These are phyloP conservation scores for Starmerella roubikii DNA, from an alignment of 805 yeast species.

Conservation along the genomic window DNA sequence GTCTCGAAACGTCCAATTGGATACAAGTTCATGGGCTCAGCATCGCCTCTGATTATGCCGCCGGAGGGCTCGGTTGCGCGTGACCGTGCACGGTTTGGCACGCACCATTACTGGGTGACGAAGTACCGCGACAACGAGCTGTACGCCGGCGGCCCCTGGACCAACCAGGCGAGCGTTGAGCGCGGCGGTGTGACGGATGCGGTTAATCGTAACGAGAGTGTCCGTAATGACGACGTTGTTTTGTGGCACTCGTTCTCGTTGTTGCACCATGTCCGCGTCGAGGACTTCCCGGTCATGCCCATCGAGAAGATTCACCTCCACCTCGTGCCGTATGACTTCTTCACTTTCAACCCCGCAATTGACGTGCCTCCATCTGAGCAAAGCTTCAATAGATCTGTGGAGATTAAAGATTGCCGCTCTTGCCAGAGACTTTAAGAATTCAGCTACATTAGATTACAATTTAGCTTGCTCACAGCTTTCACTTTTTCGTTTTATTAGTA, in stretches of 20 bases:
- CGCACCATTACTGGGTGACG: conserved; percentile 71
- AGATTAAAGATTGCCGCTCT: conserved; percentile 20
- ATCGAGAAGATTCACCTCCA: conserved; percentile 58
- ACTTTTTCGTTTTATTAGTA: neutral
- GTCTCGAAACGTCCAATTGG: conserved; percentile 60
- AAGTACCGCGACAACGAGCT: conserved; percentile 58
- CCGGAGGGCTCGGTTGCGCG: conserved; percentile 47
- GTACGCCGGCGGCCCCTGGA: conserved; percentile 75
- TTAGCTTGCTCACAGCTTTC: neutral
- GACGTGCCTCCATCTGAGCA: conserved; percentile 62
- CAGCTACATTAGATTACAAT: neutral
- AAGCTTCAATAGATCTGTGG: conserved; percentile 49
- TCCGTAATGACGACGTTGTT: conserved; percentile 54
- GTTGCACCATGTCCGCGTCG: conserved; percentile 59
- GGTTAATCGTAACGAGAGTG: conserved; percentile 38
- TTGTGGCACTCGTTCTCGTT: conserved; percentile 73
- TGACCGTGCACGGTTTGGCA: conserved; percentile 61
- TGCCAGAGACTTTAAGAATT: conserved; percentile 18
- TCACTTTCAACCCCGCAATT: conserved; percentile 65
- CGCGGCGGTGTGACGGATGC: conserved; percentile 29
- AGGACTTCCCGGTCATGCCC: conserved; percentile 85
- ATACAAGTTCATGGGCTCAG: conserved; percentile 60
- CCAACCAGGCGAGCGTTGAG: conserved; percentile 65
- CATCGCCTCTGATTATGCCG: conserved; percentile 63
- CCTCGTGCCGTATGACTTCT: conserved; percentile 60